Evolutionary conservation across 108 stramenopile species (phyloP).

Genomic region (Schizochytrium sp.): DNA sequence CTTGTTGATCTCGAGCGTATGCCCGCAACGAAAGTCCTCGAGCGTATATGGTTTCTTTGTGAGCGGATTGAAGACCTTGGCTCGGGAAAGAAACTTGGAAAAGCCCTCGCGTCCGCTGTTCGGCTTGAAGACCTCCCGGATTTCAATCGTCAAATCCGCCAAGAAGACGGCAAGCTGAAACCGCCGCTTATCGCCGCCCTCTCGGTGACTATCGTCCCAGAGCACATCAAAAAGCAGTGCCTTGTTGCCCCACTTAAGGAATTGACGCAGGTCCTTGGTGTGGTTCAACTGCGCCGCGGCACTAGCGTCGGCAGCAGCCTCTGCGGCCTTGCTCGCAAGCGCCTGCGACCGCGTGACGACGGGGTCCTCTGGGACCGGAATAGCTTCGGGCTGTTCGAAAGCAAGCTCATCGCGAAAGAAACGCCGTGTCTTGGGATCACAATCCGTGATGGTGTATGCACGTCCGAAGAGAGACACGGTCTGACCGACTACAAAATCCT

Average conservation of each 20-base stretch:
- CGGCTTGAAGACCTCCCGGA: slow-evolving; percentile 31
- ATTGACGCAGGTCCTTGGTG: background rate
- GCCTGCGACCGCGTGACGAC: background rate
- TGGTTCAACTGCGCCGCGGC: background rate
- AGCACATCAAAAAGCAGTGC: slow-evolving; percentile 42
- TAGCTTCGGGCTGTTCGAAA: background rate
- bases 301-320: slow-evolving; percentile 8
- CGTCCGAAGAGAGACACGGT: background rate
- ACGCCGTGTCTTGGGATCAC: background rate
- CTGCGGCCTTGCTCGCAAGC: background rate
- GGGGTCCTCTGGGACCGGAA: background rate
- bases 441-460: background rate
- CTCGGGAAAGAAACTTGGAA: background rate
- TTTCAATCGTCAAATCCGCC: slow-evolving; percentile 43
- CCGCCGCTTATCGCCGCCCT: slow-evolving; percentile 38
- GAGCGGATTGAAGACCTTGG: background rate
- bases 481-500: background rate
- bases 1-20: slow-evolving; percentile 2
- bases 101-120: slow-evolving; percentile 20
- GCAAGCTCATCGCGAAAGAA: background rate
- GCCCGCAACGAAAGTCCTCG: slow-evolving; percentile 14
- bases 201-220: slow-evolving; percentile 41
- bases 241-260: slow-evolving; percentile 21
- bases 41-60: background rate
- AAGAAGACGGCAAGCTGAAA: slow-evolving; percentile 46